Base-by-base conservation (phyloP, 306 rosid species). In the Lotus japonicus region DNA sequence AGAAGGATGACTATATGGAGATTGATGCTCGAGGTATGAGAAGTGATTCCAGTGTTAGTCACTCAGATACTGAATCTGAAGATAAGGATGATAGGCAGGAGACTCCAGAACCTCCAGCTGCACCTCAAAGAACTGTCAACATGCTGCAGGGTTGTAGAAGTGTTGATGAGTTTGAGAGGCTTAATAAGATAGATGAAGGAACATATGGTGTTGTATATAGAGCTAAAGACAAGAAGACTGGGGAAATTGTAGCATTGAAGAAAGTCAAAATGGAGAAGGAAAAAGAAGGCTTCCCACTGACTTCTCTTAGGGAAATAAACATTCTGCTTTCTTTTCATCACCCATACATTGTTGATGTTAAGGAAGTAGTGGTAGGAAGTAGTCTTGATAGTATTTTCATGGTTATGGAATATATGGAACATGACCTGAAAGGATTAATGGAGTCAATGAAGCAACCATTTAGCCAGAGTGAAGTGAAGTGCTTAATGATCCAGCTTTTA, bases 341-440 rank as follows among this genome's bases (percentile, higher is more conserved):
- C 70, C 95, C 91, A 36, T 87, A 90, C 52, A 91, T 95, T 81
- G 96, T 95, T 38, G 99, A 95, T 71, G 99, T 95, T 57, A 95
- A 95, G 74, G 99, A 95, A 89, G 99, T 95, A 64, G 99, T 95
- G 58, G 96, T 95, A 70, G 99, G 99, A 44, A 90, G 94, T 84
- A 91, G 89, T 79, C 95, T 95, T 16, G 99, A 95, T 83, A 95
- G 99, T 71, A 95, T 95, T 74, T 95, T 95, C 84, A 95, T 95
- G 99, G 99, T 85, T 72, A 95, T 95, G 99, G 99, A 95, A 70
- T 95, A 95, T 83, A 95, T 95, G 99, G 99, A 95, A 72, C 99
- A 95, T 81, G 99, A 95, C 73, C 96, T 95, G 36, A 95, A 91
- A 83, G 99, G 81, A 53, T 82, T 95, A 51, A 95, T 91, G 99